These are phyloP conservation scores for Fusarium sambucinum DNA, from an alignment of 2,329 filamentous ascomycete species.

Conservation along the genomic window DNA sequence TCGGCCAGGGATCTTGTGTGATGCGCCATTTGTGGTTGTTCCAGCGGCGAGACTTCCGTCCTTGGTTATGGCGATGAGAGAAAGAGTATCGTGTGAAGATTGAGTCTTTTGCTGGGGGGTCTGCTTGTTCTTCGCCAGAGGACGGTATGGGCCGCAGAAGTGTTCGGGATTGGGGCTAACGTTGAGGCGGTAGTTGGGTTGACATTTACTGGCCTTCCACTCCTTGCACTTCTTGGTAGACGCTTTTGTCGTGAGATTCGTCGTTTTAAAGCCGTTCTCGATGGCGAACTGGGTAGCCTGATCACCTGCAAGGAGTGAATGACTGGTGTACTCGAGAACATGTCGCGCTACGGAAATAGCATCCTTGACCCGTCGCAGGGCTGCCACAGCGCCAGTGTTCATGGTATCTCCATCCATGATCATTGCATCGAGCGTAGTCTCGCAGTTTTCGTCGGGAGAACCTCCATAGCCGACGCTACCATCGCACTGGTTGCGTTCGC, in stretches of 20 bases:
- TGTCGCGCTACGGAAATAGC: constrained; percentile 64
- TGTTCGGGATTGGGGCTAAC: constrained; percentile 58
- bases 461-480: constrained; percentile 67
- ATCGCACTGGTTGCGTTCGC: constrained; percentile 66
- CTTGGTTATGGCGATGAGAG: constrained; percentile 61
- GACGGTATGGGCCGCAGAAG: constrained; percentile 63
- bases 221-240: constrained; percentile 56
- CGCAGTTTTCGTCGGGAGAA: constrained; percentile 67
- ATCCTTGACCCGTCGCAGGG: constrained; percentile 61
- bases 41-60: constrained; percentile 64
- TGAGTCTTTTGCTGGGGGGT: constrained; percentile 18
- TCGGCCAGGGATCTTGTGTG: constrained; percentile 66
- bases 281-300: constrained; percentile 66
- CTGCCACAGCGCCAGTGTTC: constrained; percentile 66
- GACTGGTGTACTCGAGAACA: constrained; percentile 64
- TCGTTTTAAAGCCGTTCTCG: constrained; percentile 62
- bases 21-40: constrained; percentile 67
- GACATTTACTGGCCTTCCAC: constrained; percentile 60
- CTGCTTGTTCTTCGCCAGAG: constrained; percentile 29
- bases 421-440: constrained; percentile 70
- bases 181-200: constrained; percentile 64
- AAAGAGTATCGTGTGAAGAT: constrained; percentile 65
- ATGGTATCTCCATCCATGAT: constrained; percentile 68
- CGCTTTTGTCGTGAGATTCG: constrained; percentile 58
- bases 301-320: constrained; percentile 66